Conservation (phyloP, 179 eudicot genomes). For the Nepenthes alata region DNA sequence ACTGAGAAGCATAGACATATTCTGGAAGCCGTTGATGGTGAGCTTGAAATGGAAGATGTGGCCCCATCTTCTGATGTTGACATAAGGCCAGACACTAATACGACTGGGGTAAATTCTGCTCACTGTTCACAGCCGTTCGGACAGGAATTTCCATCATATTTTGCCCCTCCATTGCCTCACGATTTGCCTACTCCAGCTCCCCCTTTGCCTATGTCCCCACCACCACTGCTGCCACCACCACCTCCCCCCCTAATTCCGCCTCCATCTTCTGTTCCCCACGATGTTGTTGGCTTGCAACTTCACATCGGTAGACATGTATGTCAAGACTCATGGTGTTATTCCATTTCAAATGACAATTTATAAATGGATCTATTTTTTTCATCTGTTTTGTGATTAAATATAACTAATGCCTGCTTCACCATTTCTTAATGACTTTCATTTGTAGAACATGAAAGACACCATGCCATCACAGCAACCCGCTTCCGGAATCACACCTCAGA, state of each 20-base stretch:
- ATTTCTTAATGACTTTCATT: constrained; percentile 2
- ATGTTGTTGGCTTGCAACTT: constrained; percentile 34
- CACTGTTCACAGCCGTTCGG: constrained; percentile 26
- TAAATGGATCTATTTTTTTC: background rate
- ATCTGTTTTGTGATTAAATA: background rate
- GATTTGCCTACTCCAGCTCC: constrained; percentile 49
- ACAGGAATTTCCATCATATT: constrained; percentile 19
- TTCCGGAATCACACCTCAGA: constrained; percentile 31
- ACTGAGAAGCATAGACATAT: constrained; percentile 65
- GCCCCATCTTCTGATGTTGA: constrained; percentile 57
- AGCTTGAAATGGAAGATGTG: constrained; percentile 98
- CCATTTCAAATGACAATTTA: background rate
- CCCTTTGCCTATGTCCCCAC: constrained; percentile 55
- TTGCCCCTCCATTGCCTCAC: constrained; percentile 41
- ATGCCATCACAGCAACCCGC: constrained; percentile 25
- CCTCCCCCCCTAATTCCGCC: constrained; percentile 18
- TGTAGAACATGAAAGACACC: constrained; percentile 39
- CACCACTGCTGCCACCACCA: constrained; percentile 38
- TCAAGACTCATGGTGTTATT: background rate
- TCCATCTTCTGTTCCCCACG: constrained; percentile 20
- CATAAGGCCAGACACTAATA: constrained; percentile 16
- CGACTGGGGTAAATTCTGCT: constrained; percentile 13
- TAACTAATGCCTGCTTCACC: background rate
- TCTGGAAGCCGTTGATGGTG: constrained; percentile 96
- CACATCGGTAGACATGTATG: constrained; percentile 39